A percentile compares a stretch with the other conserved stretches of the same genome.
Evolutionary conservation across 257 asterid species (phyloP).

Genomic region (Capsicum baccatum): DNA sequence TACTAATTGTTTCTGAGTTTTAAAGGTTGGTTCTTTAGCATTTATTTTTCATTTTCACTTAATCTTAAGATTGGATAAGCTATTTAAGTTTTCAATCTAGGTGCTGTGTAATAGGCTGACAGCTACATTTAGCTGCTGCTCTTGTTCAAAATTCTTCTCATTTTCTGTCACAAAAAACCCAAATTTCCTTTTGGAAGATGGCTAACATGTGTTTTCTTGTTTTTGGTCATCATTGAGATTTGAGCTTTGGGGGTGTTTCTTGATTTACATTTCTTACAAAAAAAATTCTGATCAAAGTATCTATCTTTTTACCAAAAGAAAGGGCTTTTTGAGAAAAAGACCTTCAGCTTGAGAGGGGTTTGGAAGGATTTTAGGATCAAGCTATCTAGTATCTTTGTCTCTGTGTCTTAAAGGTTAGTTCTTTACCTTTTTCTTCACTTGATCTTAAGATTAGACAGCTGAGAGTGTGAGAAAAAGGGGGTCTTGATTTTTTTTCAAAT

Average conservation of each 20-base stretch:
- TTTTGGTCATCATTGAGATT: slow-evolving; percentile 6
- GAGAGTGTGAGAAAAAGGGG: neutral
- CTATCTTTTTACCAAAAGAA: neutral
- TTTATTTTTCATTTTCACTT: neutral
- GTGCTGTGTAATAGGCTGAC: no score
- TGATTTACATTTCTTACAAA: neutral
- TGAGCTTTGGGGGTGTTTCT: slow-evolving; percentile 28
- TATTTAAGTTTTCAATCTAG: no score
- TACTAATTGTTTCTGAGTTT: slow-evolving; percentile 33
- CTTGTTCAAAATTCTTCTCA: neutral
- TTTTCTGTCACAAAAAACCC: neutral
- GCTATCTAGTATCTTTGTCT: slow-evolving; percentile 26
- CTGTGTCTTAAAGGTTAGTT: slow-evolving; percentile 49
- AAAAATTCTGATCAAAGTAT: neutral
- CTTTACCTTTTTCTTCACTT: slow-evolving; percentile 31
- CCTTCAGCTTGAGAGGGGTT: slow-evolving; percentile 25
- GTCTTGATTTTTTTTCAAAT: slow-evolving; percentile 5
- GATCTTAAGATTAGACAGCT: neutral
- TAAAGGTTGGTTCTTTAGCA: slow-evolving; percentile 48
- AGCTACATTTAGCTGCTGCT: no score
- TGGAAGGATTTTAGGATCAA: slow-evolving; percentile 34
- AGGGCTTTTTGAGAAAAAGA: neutral
- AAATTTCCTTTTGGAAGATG: neutral
- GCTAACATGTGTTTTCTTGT: neutral
- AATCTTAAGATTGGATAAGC: neutral